These are phyloP conservation scores for Ochetophila trinervis DNA, from an alignment of 306 rosid genomes.

Conservation along the genomic window DNA sequence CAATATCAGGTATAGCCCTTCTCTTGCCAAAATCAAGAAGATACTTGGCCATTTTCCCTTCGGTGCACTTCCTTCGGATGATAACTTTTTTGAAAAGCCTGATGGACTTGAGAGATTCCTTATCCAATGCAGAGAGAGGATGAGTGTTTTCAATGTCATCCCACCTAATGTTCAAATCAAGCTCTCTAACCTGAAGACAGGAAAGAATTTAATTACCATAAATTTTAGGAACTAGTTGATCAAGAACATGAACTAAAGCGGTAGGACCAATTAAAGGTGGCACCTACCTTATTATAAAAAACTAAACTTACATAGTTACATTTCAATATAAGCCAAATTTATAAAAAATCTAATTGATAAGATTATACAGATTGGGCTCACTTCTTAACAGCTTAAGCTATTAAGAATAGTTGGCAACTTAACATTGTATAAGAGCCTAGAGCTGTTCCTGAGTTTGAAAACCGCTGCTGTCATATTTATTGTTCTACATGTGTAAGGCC, in stretches of 20 bases:
- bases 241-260: neutral
- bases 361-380: too few species aligned
- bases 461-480: too few species aligned
- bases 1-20: conserved; percentile 70
- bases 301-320: too few species aligned
- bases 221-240: conserved; percentile 21
- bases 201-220: conserved; percentile 18
- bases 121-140: conserved; percentile 64
- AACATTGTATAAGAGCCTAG: too few species aligned
- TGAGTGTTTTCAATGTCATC: conserved; percentile 78
- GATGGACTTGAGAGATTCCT: conserved; percentile 70
- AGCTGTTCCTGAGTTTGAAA: too few species aligned
- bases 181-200: conserved; percentile 83
- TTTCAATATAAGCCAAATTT: too few species aligned
- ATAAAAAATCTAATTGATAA: too few species aligned
- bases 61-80: conserved; percentile 78
- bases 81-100: conserved; percentile 89
- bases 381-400: too few species aligned
- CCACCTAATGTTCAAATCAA: conserved; percentile 83
- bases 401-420: too few species aligned
- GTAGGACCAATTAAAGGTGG: neutral
- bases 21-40: conserved; percentile 99
- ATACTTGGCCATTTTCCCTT: conserved; percentile 60
- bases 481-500: too few species aligned
- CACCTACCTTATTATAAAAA: neutral